These are phyloP conservation scores for Dacryopinax spathularia DNA, from an alignment of 768 basidiomycete genomes.

Conservation along the genomic window DNA sequence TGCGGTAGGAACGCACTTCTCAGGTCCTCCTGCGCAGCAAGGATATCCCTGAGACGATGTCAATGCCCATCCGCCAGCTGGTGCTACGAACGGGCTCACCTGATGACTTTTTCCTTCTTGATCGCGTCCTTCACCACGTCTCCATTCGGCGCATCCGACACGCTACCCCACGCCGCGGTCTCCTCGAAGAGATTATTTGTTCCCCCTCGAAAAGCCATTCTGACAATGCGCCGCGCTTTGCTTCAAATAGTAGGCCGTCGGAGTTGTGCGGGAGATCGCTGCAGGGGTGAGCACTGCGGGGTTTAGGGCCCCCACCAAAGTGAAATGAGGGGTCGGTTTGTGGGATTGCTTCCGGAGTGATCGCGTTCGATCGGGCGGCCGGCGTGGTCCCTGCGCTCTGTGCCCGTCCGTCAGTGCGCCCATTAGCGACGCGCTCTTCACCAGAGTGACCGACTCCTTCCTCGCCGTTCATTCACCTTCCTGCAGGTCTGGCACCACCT, in stretches of 20 bases:
- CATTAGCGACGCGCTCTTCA: background rate
- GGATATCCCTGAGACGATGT: conserved; percentile 43
- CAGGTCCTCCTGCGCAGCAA: conserved; percentile 61
- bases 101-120: conserved; percentile 60
- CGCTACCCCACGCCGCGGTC: conserved; percentile 37
- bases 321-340: no score
- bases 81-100: conserved; percentile 33
- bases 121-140: conserved; percentile 66
- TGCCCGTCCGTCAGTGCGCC: background rate
- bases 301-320: no score
- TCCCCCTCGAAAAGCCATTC: background rate
- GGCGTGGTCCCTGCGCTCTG: no score
- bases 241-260: no score
- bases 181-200: conserved; percentile 15
- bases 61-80: background rate
- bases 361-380: conserved; percentile 1
- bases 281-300: no score
- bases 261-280: no score
- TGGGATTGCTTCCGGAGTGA: background rate
- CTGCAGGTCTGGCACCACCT: background rate
- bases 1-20: conserved; percentile 36
- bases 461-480: background rate
- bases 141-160: conserved; percentile 30
- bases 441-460: no score
- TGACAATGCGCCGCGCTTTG: no score